These are phyloP conservation scores for Coemansia biformis DNA, from an alignment of 192 early-diverging fungal genomes.

Conservation along the genomic window DNA sequence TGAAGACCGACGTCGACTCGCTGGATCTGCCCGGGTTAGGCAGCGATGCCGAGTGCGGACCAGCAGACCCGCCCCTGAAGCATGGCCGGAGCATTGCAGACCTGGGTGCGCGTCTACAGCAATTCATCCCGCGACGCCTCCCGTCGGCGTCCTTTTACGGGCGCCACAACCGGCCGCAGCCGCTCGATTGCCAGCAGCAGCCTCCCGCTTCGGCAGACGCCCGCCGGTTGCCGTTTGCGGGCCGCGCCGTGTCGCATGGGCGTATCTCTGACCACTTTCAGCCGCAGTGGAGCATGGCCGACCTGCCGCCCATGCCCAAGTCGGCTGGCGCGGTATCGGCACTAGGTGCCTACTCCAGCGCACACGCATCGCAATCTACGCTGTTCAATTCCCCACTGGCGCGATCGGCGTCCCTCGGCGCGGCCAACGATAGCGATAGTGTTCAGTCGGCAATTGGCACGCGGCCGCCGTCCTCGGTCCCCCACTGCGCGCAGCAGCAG, in stretches of 20 bases:
- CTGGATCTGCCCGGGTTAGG: background rate
- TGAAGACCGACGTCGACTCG: slow-evolving; percentile 5
- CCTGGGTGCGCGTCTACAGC: slow-evolving; percentile 28
- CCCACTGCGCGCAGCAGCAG: background rate
- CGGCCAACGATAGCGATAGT: background rate
- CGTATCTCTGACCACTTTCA: slow-evolving; percentile 7
- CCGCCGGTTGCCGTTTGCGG: background rate
- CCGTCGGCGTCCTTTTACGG: slow-evolving; percentile 2
- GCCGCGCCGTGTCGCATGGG: slow-evolving; percentile 16
- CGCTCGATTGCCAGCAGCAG: too few relatives aligned
- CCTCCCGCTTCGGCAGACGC: too few relatives aligned
- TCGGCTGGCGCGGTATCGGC: background rate
- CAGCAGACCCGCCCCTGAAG: slow-evolving; percentile 1
- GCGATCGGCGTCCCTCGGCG: slow-evolving; percentile 7
- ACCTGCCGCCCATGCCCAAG: slow-evolving; percentile 20
- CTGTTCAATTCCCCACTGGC: slow-evolving; percentile 13
- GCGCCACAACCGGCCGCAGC: slow-evolving; percentile 1
- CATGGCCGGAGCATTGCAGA: slow-evolving; percentile 33
- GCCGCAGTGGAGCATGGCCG: slow-evolving; percentile 13
- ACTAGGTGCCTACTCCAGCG: background rate
- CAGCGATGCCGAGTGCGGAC: background rate
- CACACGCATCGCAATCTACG: slow-evolving; percentile 10
- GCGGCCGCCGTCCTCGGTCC: background rate
- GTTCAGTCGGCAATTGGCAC: background rate
- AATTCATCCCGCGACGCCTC: slow-evolving; percentile 38